Evolutionary conservation across 108 stramenopile species (phyloP).

Genomic region (Pseudonitzschia pungens): DNA sequence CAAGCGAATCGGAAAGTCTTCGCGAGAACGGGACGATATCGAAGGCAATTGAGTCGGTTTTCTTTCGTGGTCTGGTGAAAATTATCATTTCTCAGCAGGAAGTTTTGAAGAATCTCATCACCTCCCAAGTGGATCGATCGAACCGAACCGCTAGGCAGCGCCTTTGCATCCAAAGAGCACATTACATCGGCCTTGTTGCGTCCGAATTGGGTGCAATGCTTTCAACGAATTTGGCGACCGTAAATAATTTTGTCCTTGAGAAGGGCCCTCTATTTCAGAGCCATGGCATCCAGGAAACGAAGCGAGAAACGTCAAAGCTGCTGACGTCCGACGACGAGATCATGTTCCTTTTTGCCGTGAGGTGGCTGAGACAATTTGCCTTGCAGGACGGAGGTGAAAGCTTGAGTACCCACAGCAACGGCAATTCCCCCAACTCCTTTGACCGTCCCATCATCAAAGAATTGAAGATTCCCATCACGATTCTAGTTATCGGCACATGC

Average conservation of each 20-base stretch:
- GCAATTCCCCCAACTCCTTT: constrained; percentile 35
- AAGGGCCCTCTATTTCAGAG: neutral
- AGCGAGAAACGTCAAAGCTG: neutral
- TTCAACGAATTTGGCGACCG: constrained; percentile 44
- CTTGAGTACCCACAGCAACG: neutral
- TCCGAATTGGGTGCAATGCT: constrained; percentile 52
- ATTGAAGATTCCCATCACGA: constrained; percentile 54
- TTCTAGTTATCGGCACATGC: constrained; percentile 59
- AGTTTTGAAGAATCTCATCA: constrained; percentile 3
- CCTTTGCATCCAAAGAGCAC: constrained; percentile 34
- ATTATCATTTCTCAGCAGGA: constrained; percentile 24
- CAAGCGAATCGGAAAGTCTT: neutral
- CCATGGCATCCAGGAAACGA: neutral
- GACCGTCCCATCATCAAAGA: constrained; percentile 30
- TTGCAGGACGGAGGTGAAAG: constrained; percentile 24
- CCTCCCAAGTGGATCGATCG: constrained; percentile 37
- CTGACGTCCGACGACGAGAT: constrained; percentile 11
- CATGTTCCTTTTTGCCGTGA: constrained; percentile 40
- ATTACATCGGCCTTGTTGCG: constrained; percentile 42
- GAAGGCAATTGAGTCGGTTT: neutral
- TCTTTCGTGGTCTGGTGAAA: constrained; percentile 17
- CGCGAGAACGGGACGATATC: too few relatives aligned
- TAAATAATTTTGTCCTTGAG: constrained; percentile 23
- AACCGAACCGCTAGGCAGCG: constrained; percentile 40
- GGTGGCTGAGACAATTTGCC: constrained; percentile 65